Evolutionary conservation across 805 yeast species (phyloP), one percentile per base, ranked within the genome.

Genomic region (Saccharomycopsis synnaedendra): DNA sequence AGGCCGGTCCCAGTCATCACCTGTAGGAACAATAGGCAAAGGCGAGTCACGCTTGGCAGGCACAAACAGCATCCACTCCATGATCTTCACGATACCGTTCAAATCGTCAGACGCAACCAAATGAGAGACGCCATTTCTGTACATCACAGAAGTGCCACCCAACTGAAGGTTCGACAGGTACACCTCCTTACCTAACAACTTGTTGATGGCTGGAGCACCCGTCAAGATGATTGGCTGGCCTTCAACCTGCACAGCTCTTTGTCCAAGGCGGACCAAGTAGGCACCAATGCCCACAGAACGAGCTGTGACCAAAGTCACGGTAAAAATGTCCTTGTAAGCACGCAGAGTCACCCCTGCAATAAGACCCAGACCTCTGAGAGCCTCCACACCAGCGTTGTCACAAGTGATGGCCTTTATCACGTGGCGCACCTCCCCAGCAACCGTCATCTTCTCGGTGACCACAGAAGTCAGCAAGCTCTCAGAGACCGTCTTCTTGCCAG

Each of bases 251-350:
- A 93, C 89, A 40, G 97, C 95, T 74, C 99, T 84, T 75, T 93
- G 97, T 61, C 99, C 99, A 57, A 93, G 76, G 69, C 99, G 84
- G 39, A 93, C 98, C 64, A 93, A 75, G 64, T 93, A 93, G 42
- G 99, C 99, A 73, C 99, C 99, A 65, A 93, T 93, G 82, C 99
- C 99, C 60, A 93, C 99, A 45, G 97, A 89, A 75, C 99, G 82
- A 72, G 97, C 89, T n/a, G 98, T 93, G 48, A 93, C 98, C 65
- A 93, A 74, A n/a, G 98, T 90, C 51, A 89, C 79, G 27, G 99
- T 93, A 73, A 93, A 93, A 54, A 93, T 93, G 63, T 93, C 99
- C 65, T 85, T 85, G 78, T 93, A 93, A 27, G 98, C 98, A 64
- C 87, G 82, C 8, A 97, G 85, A 42, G 99, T 93, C 32, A 95